Conservation (phyloP, 352 stramenopile species). For the Phytophthora uliginosa region DNA sequence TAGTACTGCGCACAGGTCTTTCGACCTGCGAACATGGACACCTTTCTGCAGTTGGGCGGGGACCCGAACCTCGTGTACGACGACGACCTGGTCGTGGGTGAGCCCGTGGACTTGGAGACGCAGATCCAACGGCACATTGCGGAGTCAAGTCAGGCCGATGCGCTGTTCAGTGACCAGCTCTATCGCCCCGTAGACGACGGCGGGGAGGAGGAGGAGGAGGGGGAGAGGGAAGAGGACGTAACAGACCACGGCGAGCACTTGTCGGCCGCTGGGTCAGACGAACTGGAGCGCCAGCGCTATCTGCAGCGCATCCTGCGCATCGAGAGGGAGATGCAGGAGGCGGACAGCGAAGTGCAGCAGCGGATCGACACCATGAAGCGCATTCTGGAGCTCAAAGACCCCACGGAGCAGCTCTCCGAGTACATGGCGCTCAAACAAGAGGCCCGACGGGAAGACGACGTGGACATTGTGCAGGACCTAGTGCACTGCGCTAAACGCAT, state of each 20-base stretch:
- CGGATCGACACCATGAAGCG: slow-evolving; percentile 64
- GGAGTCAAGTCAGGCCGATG: slow-evolving; percentile 22
- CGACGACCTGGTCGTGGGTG: slow-evolving; percentile 53
- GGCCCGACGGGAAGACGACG: slow-evolving; percentile 33
- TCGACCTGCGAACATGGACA: slow-evolving; percentile 47
- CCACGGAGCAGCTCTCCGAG: slow-evolving; percentile 69
- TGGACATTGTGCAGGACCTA: slow-evolving; percentile 60
- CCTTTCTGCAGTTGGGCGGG: slow-evolving; percentile 67
- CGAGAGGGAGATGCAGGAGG: slow-evolving; percentile 54
- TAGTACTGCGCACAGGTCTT: no score
- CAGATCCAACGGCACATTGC: slow-evolving; percentile 40
- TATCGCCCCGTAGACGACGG: slow-evolving; percentile 20
- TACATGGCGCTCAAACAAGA: slow-evolving; percentile 68
- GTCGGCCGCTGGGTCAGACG: slow-evolving; percentile 13
- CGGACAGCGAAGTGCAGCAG: slow-evolving; percentile 43
- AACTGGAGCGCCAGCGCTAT: slow-evolving; percentile 56
- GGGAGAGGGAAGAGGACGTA: not conserved
- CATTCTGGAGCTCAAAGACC: slow-evolving; percentile 64
- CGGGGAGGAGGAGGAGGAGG: slow-evolving; percentile 6
- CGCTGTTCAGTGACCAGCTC: slow-evolving; percentile 33
- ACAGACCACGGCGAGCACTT: slow-evolving; percentile 14
- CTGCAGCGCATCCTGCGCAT: slow-evolving; percentile 45
- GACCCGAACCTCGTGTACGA: slow-evolving; percentile 63
- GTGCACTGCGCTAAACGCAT: slow-evolving; percentile 62
- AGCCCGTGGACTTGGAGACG: slow-evolving; percentile 42